Evolutionary conservation across 1,139 yeast genomes (phyloP).

Genomic region (Geotrichum reessii): DNA sequence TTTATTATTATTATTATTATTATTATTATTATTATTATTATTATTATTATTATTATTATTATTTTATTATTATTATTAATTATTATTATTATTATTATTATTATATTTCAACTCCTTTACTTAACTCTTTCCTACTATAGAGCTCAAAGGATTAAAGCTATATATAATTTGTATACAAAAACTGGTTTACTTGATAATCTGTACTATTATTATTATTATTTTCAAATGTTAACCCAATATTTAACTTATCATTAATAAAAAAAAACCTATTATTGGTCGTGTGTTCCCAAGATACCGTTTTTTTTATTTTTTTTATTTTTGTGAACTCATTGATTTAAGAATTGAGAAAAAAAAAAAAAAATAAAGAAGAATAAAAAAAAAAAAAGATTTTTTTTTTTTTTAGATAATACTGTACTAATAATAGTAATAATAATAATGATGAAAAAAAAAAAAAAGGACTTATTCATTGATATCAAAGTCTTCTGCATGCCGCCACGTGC

Average conservation of each 20-base stretch:
- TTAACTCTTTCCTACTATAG: neutral
- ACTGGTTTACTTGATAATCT: too few species aligned
- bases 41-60: neutral
- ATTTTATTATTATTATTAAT: neutral
- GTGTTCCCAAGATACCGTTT: too few species aligned
- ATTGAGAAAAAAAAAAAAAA: neutral
- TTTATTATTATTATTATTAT: too few species aligned
- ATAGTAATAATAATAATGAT: neutral
- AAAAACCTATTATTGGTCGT: too few species aligned
- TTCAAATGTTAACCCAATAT: too few species aligned
- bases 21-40: neutral
- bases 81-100: neutral
- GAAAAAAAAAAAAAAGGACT: too few species aligned
- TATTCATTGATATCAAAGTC: slow-evolving; percentile 11
- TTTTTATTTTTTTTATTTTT: neutral
- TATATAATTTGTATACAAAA: too few species aligned
- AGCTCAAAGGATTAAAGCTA: too few species aligned
- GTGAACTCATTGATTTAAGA: too few species aligned
- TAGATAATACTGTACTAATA: too few species aligned
- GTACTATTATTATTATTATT: too few species aligned
- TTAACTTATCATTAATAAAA: too few species aligned
- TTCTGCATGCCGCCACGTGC: slow-evolving; percentile 67
- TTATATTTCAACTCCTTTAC: neutral
- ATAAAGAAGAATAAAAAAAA: neutral
- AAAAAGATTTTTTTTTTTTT: neutral